Conservation (phyloP, 768 basidiomycete genomes). For the Termitomyces sp. region DNA sequence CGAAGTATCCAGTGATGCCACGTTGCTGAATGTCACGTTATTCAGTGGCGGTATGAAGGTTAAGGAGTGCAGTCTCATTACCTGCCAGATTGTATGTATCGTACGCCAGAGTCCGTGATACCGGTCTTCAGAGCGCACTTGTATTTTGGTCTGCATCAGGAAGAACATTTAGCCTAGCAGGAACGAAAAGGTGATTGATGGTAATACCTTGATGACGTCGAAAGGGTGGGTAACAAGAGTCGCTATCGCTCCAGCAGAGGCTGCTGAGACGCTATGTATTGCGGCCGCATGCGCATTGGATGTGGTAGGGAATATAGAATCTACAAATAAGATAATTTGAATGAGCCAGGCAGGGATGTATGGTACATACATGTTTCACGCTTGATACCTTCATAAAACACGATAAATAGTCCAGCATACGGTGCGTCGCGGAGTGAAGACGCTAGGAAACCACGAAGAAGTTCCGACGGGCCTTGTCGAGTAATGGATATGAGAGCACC, state of each 20-base stretch:
- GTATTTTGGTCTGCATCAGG: conserved; percentile 73
- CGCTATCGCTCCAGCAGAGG: conserved; percentile 79
- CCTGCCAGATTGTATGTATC: conserved; percentile 62
- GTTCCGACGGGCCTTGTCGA: conserved; percentile 73
- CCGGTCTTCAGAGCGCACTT: conserved; percentile 75
- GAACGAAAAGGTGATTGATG: neutral
- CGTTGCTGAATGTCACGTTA: conserved; percentile 55
- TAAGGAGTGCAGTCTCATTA: conserved; percentile 26
- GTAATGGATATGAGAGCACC: conserved; percentile 56
- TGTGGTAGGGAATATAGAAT: conserved; percentile 37
- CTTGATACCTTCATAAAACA: conserved; percentile 87
- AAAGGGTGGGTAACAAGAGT: conserved; percentile 89
- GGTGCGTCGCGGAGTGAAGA: conserved; percentile 94
- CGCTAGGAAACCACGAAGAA: conserved; percentile 82
- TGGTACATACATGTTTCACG: conserved; percentile 53
- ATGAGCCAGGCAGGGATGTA: conserved; percentile 1
- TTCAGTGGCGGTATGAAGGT: neutral
- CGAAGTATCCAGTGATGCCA: conserved; percentile 78
- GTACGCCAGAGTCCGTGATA: conserved; percentile 75
- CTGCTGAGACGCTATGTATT: conserved; percentile 66
- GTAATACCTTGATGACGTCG: conserved; percentile 82
- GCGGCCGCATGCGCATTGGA: conserved; percentile 44
- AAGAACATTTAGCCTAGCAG: neutral
- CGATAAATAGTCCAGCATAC: conserved; percentile 86
- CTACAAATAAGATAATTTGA: conserved; percentile 21